Conservation (phyloP, 345 rosid species). For the Rhodamnia argentea region DNA sequence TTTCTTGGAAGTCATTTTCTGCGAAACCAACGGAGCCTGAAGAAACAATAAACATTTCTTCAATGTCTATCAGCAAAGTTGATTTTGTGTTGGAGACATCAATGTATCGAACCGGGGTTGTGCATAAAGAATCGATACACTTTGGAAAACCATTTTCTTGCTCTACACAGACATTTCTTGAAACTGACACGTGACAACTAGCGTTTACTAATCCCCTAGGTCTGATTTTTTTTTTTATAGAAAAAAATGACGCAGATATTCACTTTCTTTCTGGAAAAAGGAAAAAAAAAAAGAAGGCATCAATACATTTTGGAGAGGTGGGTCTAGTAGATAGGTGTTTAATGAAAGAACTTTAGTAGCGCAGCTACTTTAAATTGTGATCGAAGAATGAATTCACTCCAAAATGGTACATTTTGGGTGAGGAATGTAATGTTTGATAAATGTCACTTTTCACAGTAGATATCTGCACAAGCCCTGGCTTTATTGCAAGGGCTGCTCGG, state of each 20-base stretch:
- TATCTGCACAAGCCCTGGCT: too few relatives aligned
- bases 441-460: neutral
- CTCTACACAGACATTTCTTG: neutral
- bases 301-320: neutral
- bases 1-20: too few relatives aligned
- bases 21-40: too few relatives aligned
- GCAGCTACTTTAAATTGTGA: neutral
- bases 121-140: neutral
- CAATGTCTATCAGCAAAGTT: neutral
- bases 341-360: neutral
- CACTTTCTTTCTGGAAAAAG: too few relatives aligned
- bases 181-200: neutral
- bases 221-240: neutral
- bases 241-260: too few relatives aligned
- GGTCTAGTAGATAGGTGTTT: neutral
- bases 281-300: too few relatives aligned
- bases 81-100: neutral
- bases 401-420: neutral
- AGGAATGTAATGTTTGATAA: neutral
- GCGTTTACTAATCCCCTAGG: neutral
- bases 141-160: neutral
- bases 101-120: neutral
- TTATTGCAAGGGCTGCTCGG: too few relatives aligned
- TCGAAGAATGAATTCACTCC: neutral
- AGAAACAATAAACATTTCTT: too few relatives aligned